Base-by-base conservation (phyloP, 2,329 filamentous ascomycete species). In the Fusarium duplospermum region DNA sequence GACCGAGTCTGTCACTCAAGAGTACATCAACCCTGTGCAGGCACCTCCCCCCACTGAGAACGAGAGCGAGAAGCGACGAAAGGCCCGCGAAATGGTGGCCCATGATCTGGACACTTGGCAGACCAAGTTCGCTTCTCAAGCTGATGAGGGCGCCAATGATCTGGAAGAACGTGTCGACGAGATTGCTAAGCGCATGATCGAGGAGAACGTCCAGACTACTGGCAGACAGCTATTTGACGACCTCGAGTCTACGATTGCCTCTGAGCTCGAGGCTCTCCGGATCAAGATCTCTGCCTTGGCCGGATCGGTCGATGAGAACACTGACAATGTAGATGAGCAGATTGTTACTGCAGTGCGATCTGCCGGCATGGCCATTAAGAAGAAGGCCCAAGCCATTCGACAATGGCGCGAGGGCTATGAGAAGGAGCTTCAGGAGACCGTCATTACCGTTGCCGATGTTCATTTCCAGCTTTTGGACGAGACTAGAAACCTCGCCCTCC, bases 61-160 rank as follows among this genome's bases (percentile, higher is more conserved):
- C 36, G 88, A 90, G 65, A 86, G 88, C 33, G 88, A 91, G 29
- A 82, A 85, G 18, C 88, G 89, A 29, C 88, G 89, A 63, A 88
- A 87, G 5, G 89, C 89, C 3, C 90, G 90, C 52, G 89, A 92
- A 77, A 89, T 89, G 72, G 93, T 98, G 47, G 88, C 91, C 2
- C 89, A 92, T 52, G 96, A 99, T 80, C 88, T 99, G 16, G 89
- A 90, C 74, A 88, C 89, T 65, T 99, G 96, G 96, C 93, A 98
- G 82, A 90, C 90, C 71, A 97, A 97, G 79, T 98, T 98, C 80
- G 89, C 93, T 31, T 90, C 92, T 69, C 95, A 95, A 11, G 94
- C 94, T 9, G 93, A 97, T 69, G 95, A 97, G 80, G 95, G 95
- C 6, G 89, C 89, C 5, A 79, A 81, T 22, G 89, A 96, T 71